Base-by-base conservation (phyloP, 75 land plant genomes). In the Pinus taeda region DNA sequence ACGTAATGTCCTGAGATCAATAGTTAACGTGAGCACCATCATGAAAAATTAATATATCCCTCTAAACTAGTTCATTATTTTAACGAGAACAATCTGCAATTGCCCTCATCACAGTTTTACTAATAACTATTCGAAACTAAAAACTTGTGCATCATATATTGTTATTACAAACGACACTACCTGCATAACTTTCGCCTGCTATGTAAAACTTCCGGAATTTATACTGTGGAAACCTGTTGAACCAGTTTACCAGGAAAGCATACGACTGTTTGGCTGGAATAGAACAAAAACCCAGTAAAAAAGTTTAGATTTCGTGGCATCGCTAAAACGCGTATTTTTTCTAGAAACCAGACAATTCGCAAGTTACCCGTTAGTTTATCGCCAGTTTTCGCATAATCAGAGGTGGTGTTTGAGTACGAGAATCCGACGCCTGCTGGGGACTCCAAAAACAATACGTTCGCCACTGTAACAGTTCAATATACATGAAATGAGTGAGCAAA, bases 161-260 rank as follows among this genome's bases (percentile, higher is more conserved):
- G 15, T 6, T 73, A 15, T 6, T 13, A 55, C 3, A 26, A 56
- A 14, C 18, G 18, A 7, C 11, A 39, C 18, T 74, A 90, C 95
- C 95, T 20, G 88, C 95, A 42, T 92, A 92, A 59, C 95, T 92
- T 66, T 92, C 95, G 8, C 95, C 95, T 14, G 95, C 49, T 14
- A 93, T 86, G 82, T 84, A 93, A 53, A 93, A 93, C 8, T 91
- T 89, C 15, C 93, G 59, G 15, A 36, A n/a, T 72, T 91, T 91
- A 76, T 89, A 93, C 60, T 87, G 82, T 1, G 95, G 95, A 75
- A 93, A 93, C 13, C 90, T 83, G 70, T 91, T 88, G 21, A 91
- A 57, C 95, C 95, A 93, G 20, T 79, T 80, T 56, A 83, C 21
- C 1, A 93, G 57, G 53, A 93, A 93, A 0, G 57, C 61, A 26